phyloP scores from a whole-genome alignment of 1,284 basidiomycete genomes.

The Sporisorium graminicola region DNA sequence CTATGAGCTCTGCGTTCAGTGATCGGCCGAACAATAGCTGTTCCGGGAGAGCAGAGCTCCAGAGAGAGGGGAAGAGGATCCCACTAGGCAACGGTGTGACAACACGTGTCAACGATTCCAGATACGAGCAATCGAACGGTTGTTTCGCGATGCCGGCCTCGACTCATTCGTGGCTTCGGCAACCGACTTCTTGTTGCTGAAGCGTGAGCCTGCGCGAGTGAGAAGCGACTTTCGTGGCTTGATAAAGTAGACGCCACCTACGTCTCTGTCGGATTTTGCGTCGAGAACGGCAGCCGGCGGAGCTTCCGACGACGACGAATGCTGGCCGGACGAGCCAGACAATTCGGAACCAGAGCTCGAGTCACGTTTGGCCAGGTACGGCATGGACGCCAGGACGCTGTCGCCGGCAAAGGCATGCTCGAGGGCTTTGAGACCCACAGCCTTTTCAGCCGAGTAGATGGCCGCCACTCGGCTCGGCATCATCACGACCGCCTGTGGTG shows the following conservation, averaged over 20 bases:
- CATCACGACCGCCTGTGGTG: slow-evolving; percentile 7
- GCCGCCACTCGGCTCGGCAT: slow-evolving; percentile 15
- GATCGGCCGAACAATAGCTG: neutral
- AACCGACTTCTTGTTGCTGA: slow-evolving; percentile 20
- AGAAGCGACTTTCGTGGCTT: slow-evolving; percentile 24
- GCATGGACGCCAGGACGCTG: slow-evolving; percentile 39
- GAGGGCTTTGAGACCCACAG: slow-evolving; percentile 30
- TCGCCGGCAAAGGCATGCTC: slow-evolving; percentile 27
- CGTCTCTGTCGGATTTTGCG: slow-evolving; percentile 25
- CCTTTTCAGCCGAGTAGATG: slow-evolving; percentile 33
- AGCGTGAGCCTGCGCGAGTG: slow-evolving; percentile 24
- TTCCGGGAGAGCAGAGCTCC: neutral
- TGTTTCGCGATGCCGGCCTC: slow-evolving; percentile 11
- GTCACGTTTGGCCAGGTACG: slow-evolving; percentile 38
- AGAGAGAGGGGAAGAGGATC: neutral
- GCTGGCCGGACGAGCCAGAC: slow-evolving; percentile 40
- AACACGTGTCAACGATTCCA: slow-evolving; percentile 15
- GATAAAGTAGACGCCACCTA: slow-evolving; percentile 29
- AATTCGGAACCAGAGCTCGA: slow-evolving; percentile 40
- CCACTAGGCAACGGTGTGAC: too few relatives aligned
- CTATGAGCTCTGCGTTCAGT: neutral
- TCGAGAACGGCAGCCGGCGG: slow-evolving; percentile 20
- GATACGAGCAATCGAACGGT: slow-evolving; percentile 26
- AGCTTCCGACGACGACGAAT: slow-evolving; percentile 6
- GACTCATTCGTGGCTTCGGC: neutral